Percentiles rank a stretch among this genome's conserved stretches.
phyloP scores from a whole-genome alignment of 768 basidiomycete species.

The Lyophyllum atratum region DNA sequence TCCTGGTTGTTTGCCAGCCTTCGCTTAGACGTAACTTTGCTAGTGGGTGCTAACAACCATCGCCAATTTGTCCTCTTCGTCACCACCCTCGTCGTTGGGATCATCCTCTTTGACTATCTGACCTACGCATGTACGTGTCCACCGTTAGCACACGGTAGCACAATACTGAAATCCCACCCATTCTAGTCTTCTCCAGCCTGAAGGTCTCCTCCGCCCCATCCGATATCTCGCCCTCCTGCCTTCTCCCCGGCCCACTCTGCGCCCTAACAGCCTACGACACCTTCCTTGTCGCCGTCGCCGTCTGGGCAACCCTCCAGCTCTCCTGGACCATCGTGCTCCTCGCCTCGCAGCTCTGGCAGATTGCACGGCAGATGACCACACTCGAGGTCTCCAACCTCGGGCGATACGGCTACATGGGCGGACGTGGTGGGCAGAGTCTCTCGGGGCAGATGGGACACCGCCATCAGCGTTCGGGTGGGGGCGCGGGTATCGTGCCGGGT shows the following conservation, averaged over 20 bases:
- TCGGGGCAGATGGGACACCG: constrained; percentile 78
- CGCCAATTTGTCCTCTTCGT: constrained; percentile 97
- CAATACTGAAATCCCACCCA: neutral
- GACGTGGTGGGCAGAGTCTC: constrained; percentile 71
- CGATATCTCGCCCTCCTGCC: constrained; percentile 59
- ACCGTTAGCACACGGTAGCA: neutral
- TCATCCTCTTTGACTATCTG: constrained; percentile 81
- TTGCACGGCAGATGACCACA: constrained; percentile 93
- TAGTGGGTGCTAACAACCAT: constrained; percentile 92
- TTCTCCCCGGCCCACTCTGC: constrained; percentile 72
- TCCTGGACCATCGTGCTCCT: constrained; percentile 91
- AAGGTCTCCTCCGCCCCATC: constrained; percentile 36
- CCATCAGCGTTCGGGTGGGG: constrained; percentile 39
- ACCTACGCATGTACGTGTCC: constrained; percentile 72
- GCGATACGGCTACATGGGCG: constrained; percentile 96
- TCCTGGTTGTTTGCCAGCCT: neutral
- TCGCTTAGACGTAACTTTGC: neutral
- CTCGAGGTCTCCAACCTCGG: constrained; percentile 95
- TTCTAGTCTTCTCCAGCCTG: constrained; percentile 56
- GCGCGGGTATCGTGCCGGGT: constrained; percentile 34
- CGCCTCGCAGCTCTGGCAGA: constrained; percentile 87
- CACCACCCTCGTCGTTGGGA: constrained; percentile 77
- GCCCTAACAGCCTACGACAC: constrained; percentile 69
- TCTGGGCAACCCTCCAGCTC: constrained; percentile 93
- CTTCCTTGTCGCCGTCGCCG: constrained; percentile 79